A percentile compares a stretch with the other conserved stretches of the same genome.
These are phyloP conservation scores for Carex sylvatica DNA, from an alignment of 202 grass and related monocot species.

Conservation along the genomic window DNA sequence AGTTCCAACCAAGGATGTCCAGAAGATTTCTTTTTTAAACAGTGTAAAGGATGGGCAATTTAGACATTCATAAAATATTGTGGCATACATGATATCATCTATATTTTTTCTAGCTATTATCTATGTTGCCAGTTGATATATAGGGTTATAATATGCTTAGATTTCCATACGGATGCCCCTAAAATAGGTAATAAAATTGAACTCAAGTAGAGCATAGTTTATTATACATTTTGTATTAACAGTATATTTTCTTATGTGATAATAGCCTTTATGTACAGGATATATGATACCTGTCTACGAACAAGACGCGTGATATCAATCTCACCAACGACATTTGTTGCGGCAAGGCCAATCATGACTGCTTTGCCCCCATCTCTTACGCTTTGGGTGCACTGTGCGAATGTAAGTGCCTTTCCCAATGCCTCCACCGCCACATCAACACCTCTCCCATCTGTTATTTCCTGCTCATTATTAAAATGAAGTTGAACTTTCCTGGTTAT, in stretches of 20 bases:
- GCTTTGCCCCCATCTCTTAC: constrained; percentile 94
- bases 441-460: constrained; percentile 90
- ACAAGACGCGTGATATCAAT: constrained; percentile 90
- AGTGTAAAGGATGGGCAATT: not conserved
- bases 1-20: not conserved
- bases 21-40: not conserved
- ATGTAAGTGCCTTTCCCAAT: constrained; percentile 86
- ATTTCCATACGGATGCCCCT: not conserved
- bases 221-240: not conserved
- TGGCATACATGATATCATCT: not conserved
- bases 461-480: constrained; percentile 37
- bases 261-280: not conserved
- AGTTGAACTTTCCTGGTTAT: not conserved
- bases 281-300: constrained; percentile 68
- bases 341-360: constrained; percentile 94
- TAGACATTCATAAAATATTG: not conserved
- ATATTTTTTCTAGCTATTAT: not conserved
- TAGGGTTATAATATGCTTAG: not conserved
- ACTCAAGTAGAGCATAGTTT: not conserved
- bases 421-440: constrained; percentile 95
- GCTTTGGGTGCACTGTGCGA: constrained; percentile 73
- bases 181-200: not conserved
- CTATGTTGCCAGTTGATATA: not conserved
- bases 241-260: not conserved
- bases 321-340: constrained; percentile 71